Base-by-base conservation (phyloP, 352 stramenopile genomes). In the Globisporangium camurandrum region DNA sequence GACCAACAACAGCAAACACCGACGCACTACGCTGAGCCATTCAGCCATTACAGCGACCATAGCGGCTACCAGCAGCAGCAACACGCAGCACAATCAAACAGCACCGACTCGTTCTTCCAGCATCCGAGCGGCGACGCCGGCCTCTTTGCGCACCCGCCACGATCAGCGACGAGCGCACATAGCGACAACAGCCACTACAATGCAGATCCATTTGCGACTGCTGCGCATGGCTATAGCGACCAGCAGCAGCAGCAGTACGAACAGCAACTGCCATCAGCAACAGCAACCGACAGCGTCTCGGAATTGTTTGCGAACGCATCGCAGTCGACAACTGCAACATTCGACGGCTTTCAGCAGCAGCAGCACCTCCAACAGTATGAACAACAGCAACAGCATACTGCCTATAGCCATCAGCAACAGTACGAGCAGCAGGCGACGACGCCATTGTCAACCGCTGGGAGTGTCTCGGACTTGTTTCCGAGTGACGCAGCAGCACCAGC, bases 31-130 rank as follows among this genome's bases (percentile, higher is more conserved):
- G 14, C 24, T 31, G 34, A 12, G 19, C 20, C 22, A 27, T 59
- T 49, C 40, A 46, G 30, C 30, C 30, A 34, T n/a, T 46, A 20
- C 22, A 7, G 1, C 38, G 8, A 10, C 20, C 38, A 4, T 11
- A 4, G 40, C 42, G 8, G 11, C 42, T n/a, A 54, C 17, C 41
- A 56, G 28, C 49, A 52, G 28, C 20, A 46, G 6, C 42, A 56
- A 7, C 42, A 61, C 42, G 27, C n/a, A 61, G 41, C 51, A 62
- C 22, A 46, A 57, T 46, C 49, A 63, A 20, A 46, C 63, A 23
- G 46, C 41, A 20, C 46, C 7, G 60, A 67, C 37, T 60, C 45
- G 19, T 64, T 64, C 46, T 67, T 67, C 56, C 50, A 63, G n/a
- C 51, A 33, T 47, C 8, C 20, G 8, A 52, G 28, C n/a, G 51